Conservation (phyloP, 2,329 filamentous ascomycete genomes). For the Knufia petricola region DNA sequence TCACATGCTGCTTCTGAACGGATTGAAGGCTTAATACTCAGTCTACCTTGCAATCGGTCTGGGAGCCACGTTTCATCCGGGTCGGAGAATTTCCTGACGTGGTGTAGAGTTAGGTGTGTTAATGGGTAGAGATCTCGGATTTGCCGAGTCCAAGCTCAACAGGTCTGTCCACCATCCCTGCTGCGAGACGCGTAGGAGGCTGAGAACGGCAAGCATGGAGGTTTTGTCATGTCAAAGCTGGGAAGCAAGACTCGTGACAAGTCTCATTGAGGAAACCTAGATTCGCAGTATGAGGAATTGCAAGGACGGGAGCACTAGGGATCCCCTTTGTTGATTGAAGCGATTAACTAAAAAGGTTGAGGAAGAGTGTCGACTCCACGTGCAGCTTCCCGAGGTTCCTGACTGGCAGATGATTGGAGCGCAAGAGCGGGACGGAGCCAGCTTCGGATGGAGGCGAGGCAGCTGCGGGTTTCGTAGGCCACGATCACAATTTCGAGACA, state of each 20-base stretch:
- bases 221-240: not conserved
- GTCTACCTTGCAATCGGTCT: constrained; percentile 3
- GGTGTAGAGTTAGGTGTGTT: not conserved
- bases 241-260: not conserved
- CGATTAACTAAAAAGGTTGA: too few relatives aligned
- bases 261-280: not conserved
- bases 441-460: too few relatives aligned
- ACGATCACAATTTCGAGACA: too few relatives aligned
- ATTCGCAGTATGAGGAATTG: too few relatives aligned
- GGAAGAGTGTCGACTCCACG: not conserved
- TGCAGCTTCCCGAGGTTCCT: constrained; percentile 6
- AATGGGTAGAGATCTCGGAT: not conserved
- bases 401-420: not conserved
- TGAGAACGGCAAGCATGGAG: not conserved
- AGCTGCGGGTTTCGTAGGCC: too few relatives aligned
- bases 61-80: constrained; percentile 6
- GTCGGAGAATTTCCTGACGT: not conserved
- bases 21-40: not conserved
- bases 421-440: not conserved
- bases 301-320: too few relatives aligned
- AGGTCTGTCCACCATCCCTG: not conserved
- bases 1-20: constrained; percentile 2
- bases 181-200: not conserved
- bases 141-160: constrained; percentile 8
- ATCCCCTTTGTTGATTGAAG: constrained; percentile 1